Conservation (phyloP, 495 filamentous ascomycete species). For the Parathielavia appendiculata region DNA sequence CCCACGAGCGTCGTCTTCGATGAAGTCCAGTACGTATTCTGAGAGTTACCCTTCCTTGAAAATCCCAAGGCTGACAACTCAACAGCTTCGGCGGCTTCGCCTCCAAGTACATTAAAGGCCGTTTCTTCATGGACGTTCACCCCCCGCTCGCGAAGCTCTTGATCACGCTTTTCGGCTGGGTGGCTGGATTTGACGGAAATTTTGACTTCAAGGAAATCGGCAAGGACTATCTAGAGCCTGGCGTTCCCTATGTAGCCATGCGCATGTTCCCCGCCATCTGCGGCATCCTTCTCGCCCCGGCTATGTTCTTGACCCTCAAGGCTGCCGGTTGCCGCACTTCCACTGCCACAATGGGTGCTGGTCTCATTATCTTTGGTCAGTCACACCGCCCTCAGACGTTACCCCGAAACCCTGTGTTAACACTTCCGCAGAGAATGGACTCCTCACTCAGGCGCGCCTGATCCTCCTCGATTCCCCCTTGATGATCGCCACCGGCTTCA, state of each 20-base stretch:
- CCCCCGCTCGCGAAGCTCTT: conserved; percentile 95
- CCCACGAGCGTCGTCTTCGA: conserved; percentile 96
- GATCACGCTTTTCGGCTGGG: conserved; percentile 89
- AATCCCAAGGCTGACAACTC: conserved; percentile 21
- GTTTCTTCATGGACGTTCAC: conserved; percentile 99
- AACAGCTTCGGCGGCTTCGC: conserved; percentile 93
- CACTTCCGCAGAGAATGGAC: conserved; percentile 69
- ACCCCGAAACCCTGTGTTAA: conserved; percentile 1
- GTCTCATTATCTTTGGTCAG: conserved; percentile 84
- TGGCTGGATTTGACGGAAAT: conserved; percentile 89
- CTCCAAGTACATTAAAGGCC: conserved; percentile 96
- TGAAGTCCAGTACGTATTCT: conserved; percentile 78
- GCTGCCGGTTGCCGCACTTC: conserved; percentile 81
- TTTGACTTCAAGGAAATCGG: conserved; percentile 99
- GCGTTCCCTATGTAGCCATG: conserved; percentile 97
- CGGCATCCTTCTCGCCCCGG: conserved; percentile 79
- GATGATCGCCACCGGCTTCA: conserved; percentile 89
- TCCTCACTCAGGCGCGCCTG: conserved; percentile 88
- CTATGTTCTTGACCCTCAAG: conserved; percentile 92
- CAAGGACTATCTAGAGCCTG: conserved; percentile 92
- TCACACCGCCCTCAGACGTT: not conserved
- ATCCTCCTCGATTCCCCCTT: conserved; percentile 95
- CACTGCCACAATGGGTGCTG: conserved; percentile 75
- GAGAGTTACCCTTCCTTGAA: not conserved
- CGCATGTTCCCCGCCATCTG: conserved; percentile 83